Evolutionary conservation across 192 early-diverging fungal genomes (phyloP).

Genomic region (Rhizophagus clarus): DNA sequence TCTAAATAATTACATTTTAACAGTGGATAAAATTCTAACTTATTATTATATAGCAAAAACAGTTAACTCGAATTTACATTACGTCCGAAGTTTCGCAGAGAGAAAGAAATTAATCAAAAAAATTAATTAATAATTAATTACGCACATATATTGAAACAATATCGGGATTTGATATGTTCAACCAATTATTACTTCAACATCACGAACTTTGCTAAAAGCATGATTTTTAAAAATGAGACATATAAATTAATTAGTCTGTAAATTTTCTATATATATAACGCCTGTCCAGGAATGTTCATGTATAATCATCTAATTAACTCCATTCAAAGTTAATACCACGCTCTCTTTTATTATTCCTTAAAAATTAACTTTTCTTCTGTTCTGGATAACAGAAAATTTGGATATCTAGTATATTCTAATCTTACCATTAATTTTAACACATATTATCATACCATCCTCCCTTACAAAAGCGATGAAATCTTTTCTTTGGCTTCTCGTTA

Average conservation of each 20-base stretch:
- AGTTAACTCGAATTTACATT: slow-evolving; percentile 19
- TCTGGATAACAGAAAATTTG: slow-evolving; percentile 32
- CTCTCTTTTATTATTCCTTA: slow-evolving; percentile 29
- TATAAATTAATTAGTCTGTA: slow-evolving; percentile 34
- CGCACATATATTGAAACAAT: neutral
- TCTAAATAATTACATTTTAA: too few species aligned
- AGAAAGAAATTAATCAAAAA: neutral
- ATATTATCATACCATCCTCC: slow-evolving; percentile 30
- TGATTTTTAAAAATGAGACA: slow-evolving; percentile 30
- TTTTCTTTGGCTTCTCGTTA: slow-evolving; percentile 32
- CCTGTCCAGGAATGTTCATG: slow-evolving; percentile 27
- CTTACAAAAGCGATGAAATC: slow-evolving; percentile 28
- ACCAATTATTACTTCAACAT: slow-evolving; percentile 30
- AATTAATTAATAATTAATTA: slow-evolving; percentile 21
- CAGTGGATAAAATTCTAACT: too few species aligned
- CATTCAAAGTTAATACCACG: neutral
- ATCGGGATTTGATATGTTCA: slow-evolving; percentile 8
- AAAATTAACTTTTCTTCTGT: slow-evolving; percentile 32
- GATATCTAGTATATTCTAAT: neutral
- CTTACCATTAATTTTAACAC: slow-evolving; percentile 22
- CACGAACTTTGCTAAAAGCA: slow-evolving; percentile 31
- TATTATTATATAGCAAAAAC: too few species aligned
- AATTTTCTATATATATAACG: slow-evolving; percentile 34
- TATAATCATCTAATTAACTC: neutral
- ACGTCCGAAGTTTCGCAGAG: slow-evolving; percentile 3